These are phyloP conservation scores for Zygotorulaspora florentina DNA, from an alignment of 805 yeast genomes.

Conservation along the genomic window DNA sequence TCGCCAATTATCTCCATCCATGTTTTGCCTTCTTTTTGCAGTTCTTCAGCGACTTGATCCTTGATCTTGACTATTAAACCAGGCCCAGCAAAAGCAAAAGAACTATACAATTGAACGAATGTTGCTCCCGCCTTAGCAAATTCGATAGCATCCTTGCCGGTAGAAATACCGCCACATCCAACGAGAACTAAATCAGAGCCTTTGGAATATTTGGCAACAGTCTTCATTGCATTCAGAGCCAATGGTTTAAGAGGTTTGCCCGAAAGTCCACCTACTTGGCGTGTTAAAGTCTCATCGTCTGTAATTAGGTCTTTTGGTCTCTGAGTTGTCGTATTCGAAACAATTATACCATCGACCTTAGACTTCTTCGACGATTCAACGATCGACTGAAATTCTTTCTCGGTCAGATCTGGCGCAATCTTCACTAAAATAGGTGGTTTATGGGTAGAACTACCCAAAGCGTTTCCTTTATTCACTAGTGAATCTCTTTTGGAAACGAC, in stretches of 20 bases:
- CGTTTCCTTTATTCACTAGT: slow-evolving; percentile 38
- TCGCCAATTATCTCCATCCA: slow-evolving; percentile 79
- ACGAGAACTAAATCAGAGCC: slow-evolving; percentile 68
- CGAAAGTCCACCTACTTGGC: slow-evolving; percentile 81
- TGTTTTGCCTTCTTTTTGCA: slow-evolving; percentile 69
- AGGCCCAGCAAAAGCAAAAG: slow-evolving; percentile 91
- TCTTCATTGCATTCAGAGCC: slow-evolving; percentile 64
- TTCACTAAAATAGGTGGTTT: slow-evolving; percentile 84
- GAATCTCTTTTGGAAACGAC: slow-evolving; percentile 70
- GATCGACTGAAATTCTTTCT: slow-evolving; percentile 73
- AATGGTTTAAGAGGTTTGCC: slow-evolving; percentile 88
- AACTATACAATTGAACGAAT: slow-evolving; percentile 81
- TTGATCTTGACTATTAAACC: slow-evolving; percentile 65
- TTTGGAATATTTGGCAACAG: slow-evolving; percentile 72
- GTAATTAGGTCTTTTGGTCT: slow-evolving; percentile 66
- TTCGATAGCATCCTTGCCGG: slow-evolving; percentile 84
- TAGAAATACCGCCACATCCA: slow-evolving; percentile 93
- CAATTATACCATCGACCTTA: slow-evolving; percentile 83
- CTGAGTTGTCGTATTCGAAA: slow-evolving; percentile 87
- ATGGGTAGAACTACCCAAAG: slow-evolving; percentile 23
- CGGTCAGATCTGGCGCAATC: slow-evolving; percentile 89
- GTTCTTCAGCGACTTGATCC: slow-evolving; percentile 53
- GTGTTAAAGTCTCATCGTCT: slow-evolving; percentile 38
- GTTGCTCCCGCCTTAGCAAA: slow-evolving; percentile 92
- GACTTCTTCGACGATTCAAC: slow-evolving; percentile 75